Evolutionary conservation across 108 stramenopile genomes (phyloP).

Genomic region (Craspedostauros australis): DNA sequence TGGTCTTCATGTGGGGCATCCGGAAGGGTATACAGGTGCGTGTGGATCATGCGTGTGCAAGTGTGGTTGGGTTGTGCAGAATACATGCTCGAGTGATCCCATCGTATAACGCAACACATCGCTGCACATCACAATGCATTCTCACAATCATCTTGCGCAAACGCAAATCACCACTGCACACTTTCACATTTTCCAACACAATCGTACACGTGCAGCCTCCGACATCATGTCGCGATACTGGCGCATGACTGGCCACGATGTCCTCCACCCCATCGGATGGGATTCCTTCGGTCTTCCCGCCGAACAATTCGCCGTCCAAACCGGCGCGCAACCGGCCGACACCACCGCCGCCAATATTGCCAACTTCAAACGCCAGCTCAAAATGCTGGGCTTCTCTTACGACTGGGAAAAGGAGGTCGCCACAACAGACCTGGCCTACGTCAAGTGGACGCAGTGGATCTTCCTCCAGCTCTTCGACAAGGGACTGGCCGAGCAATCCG

Average conservation of each 20-base stretch:
- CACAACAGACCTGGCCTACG: slow-evolving; percentile 92
- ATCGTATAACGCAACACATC: too few species aligned
- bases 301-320: slow-evolving; percentile 97
- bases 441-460: slow-evolving; percentile 99
- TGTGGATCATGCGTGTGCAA: background rate
- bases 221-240: slow-evolving; percentile 98
- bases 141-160: too few species aligned
- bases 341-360: slow-evolving; percentile 92
- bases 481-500: slow-evolving; percentile 86
- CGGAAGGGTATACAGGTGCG: slow-evolving; percentile 92
- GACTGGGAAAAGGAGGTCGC: slow-evolving; percentile 97
- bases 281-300: slow-evolving; percentile 99
- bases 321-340: slow-evolving; percentile 91
- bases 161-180: too few species aligned
- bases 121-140: too few species aligned
- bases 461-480: slow-evolving; percentile 87
- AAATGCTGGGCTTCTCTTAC: slow-evolving; percentile 94
- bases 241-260: slow-evolving; percentile 94
- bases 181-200: too few species aligned
- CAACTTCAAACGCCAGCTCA: slow-evolving; percentile 92
- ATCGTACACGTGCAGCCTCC: slow-evolving; percentile 79
- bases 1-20: slow-evolving; percentile 96
- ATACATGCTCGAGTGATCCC: too few species aligned
- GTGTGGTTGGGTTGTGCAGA: too few species aligned
- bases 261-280: slow-evolving; percentile 99